Base-by-base conservation (phyloP, 208 protist genomes). In the Trichomonas vaginalis region DNA sequence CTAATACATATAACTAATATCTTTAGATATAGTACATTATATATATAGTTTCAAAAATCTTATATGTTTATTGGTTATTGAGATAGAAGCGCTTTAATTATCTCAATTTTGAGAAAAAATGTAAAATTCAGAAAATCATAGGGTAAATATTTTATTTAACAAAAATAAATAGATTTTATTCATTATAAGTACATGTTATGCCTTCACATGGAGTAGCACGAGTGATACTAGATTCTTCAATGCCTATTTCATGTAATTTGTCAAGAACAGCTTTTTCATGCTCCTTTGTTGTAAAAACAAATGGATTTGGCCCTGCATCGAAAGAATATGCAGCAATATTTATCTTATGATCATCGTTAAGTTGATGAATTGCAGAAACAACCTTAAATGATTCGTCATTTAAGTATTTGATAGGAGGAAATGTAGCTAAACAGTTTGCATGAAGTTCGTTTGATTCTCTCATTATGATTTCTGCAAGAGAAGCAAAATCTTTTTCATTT, bases 241-340 rank as follows among this genome's bases (percentile, higher is more conserved):
- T 70, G 4, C 56, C 56, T 8, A 70, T 70, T 8, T 21, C 35
- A 42, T 83, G 35, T 10, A 83, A 12, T 2, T 10, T 83, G 35
- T 83, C 35, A 42, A 83, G 27, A 42, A 83, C 35, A 42, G 17
- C n/a, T 35, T 0, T 12, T 83, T 42, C 27, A 83, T 83, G 35
- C n/a, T 83, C 21, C 15, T 83, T 83, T 40, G 27, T 40, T 9
- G 82, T 88, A 21, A 99, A 99, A 96, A 99, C 97, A 95, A 99
- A 99, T 70, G 98, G 98, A 97, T 99, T 99, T 32, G 99, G 99
- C 6, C 99, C 99, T 8, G 99, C 99, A 96, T 99, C 99, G 96
- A 99, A 99, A 23, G 99, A 99, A 97, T 99, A 99, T n/a, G 98
- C 99, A 39, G 98, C 97, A 47, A 97, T 96, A 45, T 95, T 61